Evolutionary conservation across 805 yeast genomes (phyloP), one percentile per base, ranked within the genome.

Genomic region (Clavispora carvajalis): DNA sequence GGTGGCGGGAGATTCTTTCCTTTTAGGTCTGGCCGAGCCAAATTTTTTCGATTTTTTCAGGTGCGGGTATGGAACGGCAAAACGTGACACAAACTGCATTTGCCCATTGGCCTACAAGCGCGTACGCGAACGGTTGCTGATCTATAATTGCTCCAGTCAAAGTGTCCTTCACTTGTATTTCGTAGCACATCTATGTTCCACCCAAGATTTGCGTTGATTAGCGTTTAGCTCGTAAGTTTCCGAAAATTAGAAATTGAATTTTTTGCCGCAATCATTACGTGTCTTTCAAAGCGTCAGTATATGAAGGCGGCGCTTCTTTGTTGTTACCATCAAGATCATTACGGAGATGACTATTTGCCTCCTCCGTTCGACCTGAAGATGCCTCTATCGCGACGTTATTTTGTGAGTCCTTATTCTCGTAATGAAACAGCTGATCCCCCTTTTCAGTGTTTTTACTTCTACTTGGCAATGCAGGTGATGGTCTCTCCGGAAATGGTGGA

Each of bases 31-130:
- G 9, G 16, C 18, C 31, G 31, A 16, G 31, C 31, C 31, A 15
- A 21, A 11, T 33, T 33, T 33, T 33, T 19, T 19, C 18, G 15
- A 22, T 33, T 33, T 33, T 33, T 33, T 33, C 36, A 31, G 34
- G 18, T 28, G 31, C 31, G 31, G 31, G 19, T 31, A 19, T 31
- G 34, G 22, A 31, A 31, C 15, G 34, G 34, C 34, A 31, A 31
- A 31, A 31, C 34, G 34, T 31, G 34, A 31, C 34, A 31, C 34
- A 31, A 31, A 19, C 15, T 31, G 34, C 22, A 12, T 31, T 25
- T 48, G 51, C 31, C 19, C 5, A 28, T 28, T 28, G 31, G 29
- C 10, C 29, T 26, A 11, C 15, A 3, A 13, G n/a, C 29, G 29
- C 29, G 29, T n/a, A 28, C 16, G 12, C 31, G n/a, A 15, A 16